Evolutionary conservation across 441 rosid genomes (phyloP).

Genomic region (Eugenia klotzschiana): DNA sequence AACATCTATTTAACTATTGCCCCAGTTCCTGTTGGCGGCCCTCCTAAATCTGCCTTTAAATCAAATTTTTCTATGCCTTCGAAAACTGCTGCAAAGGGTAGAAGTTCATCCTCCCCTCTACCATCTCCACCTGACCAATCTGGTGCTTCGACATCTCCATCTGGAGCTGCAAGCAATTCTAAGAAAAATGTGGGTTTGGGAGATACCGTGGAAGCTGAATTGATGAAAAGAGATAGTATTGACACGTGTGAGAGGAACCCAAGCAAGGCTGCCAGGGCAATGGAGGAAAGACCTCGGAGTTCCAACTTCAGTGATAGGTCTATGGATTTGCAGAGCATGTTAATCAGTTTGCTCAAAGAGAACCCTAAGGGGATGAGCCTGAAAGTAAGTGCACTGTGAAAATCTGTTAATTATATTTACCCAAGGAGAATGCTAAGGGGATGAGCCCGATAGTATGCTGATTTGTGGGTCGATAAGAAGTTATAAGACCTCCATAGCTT

Average conservation of each 20-base stretch:
- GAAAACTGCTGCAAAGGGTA: constrained; percentile 28
- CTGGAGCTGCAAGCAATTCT: constrained; percentile 29
- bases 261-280: constrained; percentile 18
- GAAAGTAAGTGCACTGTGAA: constrained; percentile 37
- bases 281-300: constrained; percentile 29
- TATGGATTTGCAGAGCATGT: constrained; percentile 46
- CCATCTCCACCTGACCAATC: constrained; percentile 54
- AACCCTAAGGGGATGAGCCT: constrained; percentile 75
- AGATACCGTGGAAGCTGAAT: constrained; percentile 21
- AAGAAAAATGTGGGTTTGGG: constrained; percentile 28
- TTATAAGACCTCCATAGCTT: not conserved
- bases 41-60: constrained; percentile 41
- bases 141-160: constrained; percentile 39
- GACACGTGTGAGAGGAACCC: constrained; percentile 43
- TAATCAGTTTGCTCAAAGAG: constrained; percentile 49
- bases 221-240: constrained; percentile 39
- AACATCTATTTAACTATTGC: constrained; percentile 1
- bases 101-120: constrained; percentile 60
- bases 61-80: constrained; percentile 26
- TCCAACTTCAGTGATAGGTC: constrained; percentile 32
- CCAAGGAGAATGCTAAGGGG: constrained; percentile 59
- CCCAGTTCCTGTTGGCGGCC: constrained; percentile 33
- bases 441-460: constrained; percentile 63
- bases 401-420: constrained; percentile 14
- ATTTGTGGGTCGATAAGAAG: not conserved